Evolutionary conservation across 2,329 filamentous ascomycete species (phyloP), one percentile per base, ranked within the genome.

Genomic region (Aschersonia sp.): DNA sequence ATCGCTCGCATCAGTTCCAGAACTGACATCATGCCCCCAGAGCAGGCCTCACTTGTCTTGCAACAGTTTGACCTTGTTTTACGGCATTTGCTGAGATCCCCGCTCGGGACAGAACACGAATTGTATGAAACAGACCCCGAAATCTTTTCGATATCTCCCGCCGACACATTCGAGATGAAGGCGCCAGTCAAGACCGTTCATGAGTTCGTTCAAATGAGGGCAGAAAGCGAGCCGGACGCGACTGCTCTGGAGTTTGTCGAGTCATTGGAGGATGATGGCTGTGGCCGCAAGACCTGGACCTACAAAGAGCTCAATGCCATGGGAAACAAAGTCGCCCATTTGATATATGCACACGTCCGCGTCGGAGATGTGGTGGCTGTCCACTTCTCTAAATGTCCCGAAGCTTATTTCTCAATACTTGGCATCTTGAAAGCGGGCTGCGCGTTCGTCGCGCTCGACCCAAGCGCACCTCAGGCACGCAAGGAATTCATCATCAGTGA

Each of bases 341-440:
- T 89, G 10, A 66, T 94, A 1, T 58, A 68, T 1, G 54, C 61
- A 0, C 61, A 69, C 22, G 72, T 78, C 0, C 52, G 60, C 0
- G 68, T 75, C 0, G 82, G 85, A 67, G 60, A 58, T 30, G 78
- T 89, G 5, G 70, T 94, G 29, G 86, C 79, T 0, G 73, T 90
- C 7, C 87, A 84, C 58, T 94, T 94, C 56, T 79, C 87, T 48
- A 94, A 94, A 59, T 89, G 83, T 51, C 81, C 87, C 0, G 83
- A 90, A 58, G 87, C 87, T 0, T 89, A 86, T 39, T 86, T 92
- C 56, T 76, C 83, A 0, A 88, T 94, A 40, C 67, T 94, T 2
- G 87, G 87, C 1, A 81, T 92, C 47, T 66, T 94, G 33, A 94
- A 94, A 60, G 78, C 83, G 5, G 87, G 87, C 0, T 89, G 83